Conservation (phyloP, 306 rosid genomes). For the Betula pendula region DNA sequence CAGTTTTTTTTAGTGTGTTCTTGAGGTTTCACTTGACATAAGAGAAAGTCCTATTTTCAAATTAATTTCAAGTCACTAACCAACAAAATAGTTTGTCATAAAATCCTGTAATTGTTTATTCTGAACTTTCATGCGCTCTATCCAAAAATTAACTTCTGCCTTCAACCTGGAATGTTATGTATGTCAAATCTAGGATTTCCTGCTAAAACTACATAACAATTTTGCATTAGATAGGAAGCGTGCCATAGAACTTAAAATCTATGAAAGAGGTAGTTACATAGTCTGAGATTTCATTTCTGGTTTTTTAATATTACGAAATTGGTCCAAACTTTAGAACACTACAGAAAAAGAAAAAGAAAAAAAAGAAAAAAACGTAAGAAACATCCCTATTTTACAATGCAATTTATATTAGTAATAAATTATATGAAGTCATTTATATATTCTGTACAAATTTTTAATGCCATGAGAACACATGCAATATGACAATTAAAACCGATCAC, state of each 20-base stretch:
- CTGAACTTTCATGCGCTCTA: not conserved
- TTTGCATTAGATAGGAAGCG: not conserved
- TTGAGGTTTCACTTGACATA: not conserved
- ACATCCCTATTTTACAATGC: not conserved
- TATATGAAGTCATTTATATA: not conserved
- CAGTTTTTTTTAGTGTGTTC: not conserved
- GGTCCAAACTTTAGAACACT: not conserved
- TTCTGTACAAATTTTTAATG: not conserved
- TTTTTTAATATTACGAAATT: not conserved
- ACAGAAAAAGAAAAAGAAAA: not conserved
- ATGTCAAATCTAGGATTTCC: not conserved
- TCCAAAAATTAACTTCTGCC: not conserved
- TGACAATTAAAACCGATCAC: not conserved
- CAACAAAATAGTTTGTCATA: not conserved
- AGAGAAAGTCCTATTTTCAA: not conserved
- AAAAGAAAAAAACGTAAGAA: no score
- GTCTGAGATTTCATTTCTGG: not conserved
- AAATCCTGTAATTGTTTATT: not conserved
- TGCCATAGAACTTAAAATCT: not conserved
- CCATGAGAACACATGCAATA: not conserved
- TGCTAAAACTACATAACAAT: not conserved
- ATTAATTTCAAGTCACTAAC: not conserved
- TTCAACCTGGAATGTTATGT: not conserved
- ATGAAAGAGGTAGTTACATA: not conserved
- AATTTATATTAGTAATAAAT: not conserved